A percentile compares a stretch with the other conserved stretches of the same genome.
Conservation (phyloP, 768 basidiomycete genomes). For the Exsudoporus frostii region DNA sequence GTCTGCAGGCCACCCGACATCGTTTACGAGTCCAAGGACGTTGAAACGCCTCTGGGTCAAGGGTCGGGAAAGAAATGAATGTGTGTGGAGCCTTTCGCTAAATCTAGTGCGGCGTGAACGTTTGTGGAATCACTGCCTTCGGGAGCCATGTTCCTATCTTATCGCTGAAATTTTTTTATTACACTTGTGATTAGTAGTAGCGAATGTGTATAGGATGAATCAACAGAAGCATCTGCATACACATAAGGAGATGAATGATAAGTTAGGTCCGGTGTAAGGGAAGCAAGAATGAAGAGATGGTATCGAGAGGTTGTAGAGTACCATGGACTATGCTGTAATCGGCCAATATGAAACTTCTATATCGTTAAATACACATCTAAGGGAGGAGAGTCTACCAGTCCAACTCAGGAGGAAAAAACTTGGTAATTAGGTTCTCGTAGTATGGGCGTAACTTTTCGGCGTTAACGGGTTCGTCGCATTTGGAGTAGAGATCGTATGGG, state of each 20-base stretch:
- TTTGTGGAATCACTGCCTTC: conserved; percentile 15
- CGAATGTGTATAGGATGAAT: conserved; percentile 1
- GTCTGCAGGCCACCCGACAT: conserved; percentile 12
- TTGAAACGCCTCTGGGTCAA: background rate
- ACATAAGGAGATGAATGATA: conserved; percentile 10
- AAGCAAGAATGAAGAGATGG: background rate
- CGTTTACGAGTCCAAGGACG: background rate
- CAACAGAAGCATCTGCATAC: conserved; percentile 3
- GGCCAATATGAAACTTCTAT: conserved; percentile 3
- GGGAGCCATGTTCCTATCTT: conserved; percentile 7
- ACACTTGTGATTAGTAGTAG: background rate
- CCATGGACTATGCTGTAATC: conserved; percentile 2
- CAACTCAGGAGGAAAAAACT: conserved; percentile 79
- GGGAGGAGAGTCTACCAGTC: conserved; percentile 64
- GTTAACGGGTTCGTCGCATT: conserved; percentile 68
- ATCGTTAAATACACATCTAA: background rate
- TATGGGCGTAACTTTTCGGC: conserved; percentile 71
- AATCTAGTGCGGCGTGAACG: conserved; percentile 1
- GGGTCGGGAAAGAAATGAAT: background rate
- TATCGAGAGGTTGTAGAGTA: background rate
- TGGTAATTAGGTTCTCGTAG: conserved; percentile 76
- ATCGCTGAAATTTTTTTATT: conserved; percentile 9
- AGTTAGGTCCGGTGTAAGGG: conserved; percentile 9
- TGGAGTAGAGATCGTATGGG: conserved; percentile 93
- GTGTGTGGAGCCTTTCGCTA: background rate